Evolutionary conservation across 495 filamentous ascomycete genomes (phyloP), one percentile per base, ranked within the genome.

Genomic region (Usnea hakonensis): DNA sequence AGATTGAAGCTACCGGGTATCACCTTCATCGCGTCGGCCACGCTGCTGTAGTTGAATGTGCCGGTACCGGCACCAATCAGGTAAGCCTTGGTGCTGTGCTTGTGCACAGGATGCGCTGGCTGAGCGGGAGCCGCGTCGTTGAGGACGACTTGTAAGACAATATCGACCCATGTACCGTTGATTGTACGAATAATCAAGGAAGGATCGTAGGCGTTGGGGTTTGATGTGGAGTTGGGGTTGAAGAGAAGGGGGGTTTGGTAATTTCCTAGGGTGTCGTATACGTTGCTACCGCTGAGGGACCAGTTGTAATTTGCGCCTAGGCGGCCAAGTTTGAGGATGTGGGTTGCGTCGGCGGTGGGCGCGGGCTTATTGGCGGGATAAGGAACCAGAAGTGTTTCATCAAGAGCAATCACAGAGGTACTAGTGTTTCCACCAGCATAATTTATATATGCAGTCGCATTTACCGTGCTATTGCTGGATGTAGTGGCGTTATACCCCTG

Each of bases 11-110:
- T 77, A 33, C 58, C 61, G 3, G 76, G 83, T 69, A 65, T 74
- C 64, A 40, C 67, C 43, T 75, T 64, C 48, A 77, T 72, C 0
- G 83, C 84, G 55, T 83, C 80, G 1, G 73, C 78, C 11, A 85
- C 81, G 3, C 75, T 73, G 9, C 71, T 69, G 59, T 76, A 86
- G 7, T 71, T 80, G 63, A 80, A 87, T 0, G 53, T 62, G 0
- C 82, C 83, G 0, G 50, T 61, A 3, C 81, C 83, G 38, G 69
- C 61, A 1, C 84, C 84, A 59, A 86, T 79, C 33, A 80, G 69
- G 63, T 78, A 85, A 60, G 75, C 79, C 61, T 84, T 85, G 68
- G 81, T 86, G 26, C 77, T 80, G 70, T 87, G 84, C 67, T 86
- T 86, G 72, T 87, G 84, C 56, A 87, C 81, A 0, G 81, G 78